phyloP scores from a whole-genome alignment of 176 grass and related monocot species.

The Rhynchospora pubera region DNA sequence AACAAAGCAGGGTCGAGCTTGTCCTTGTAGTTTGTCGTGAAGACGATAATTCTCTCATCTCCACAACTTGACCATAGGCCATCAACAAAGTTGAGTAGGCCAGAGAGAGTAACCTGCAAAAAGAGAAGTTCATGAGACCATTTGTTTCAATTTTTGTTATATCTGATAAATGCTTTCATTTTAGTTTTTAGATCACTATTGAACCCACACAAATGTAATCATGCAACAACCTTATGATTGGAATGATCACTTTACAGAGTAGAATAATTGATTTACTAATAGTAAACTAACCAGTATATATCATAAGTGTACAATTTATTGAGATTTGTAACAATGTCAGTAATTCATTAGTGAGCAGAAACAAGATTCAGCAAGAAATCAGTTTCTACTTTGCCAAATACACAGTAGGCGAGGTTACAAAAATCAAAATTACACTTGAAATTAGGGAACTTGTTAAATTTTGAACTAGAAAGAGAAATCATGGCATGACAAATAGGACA shows the following conservation, averaged over 20 bases:
- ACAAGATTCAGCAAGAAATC: background rate
- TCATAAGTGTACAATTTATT: background rate
- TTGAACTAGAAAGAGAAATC: background rate
- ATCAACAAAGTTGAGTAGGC: slow-evolving; percentile 74
- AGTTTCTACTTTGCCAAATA: background rate
- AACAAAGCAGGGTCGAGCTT: slow-evolving; percentile 65
- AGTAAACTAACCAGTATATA: no score
- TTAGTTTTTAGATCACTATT: background rate
- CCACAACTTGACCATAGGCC: slow-evolving; percentile 80
- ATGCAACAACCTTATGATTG: background rate
- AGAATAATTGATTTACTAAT: background rate
- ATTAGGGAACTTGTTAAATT: background rate
- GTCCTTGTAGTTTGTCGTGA: slow-evolving; percentile 91
- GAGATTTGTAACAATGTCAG: background rate
- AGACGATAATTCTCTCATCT: slow-evolving; percentile 74
- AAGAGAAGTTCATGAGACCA: background rate
- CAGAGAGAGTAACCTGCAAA: slow-evolving; percentile 56
- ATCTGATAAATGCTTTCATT: background rate
- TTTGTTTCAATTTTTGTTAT: background rate
- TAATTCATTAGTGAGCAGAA: background rate
- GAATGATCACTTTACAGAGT: background rate
- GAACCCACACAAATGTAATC: no score
- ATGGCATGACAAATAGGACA: background rate
- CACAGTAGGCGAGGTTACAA: background rate
- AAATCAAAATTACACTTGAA: background rate